Base-by-base conservation (phyloP, 2,329 filamentous ascomycete genomes). In the Diaporthe citriasiana region DNA sequence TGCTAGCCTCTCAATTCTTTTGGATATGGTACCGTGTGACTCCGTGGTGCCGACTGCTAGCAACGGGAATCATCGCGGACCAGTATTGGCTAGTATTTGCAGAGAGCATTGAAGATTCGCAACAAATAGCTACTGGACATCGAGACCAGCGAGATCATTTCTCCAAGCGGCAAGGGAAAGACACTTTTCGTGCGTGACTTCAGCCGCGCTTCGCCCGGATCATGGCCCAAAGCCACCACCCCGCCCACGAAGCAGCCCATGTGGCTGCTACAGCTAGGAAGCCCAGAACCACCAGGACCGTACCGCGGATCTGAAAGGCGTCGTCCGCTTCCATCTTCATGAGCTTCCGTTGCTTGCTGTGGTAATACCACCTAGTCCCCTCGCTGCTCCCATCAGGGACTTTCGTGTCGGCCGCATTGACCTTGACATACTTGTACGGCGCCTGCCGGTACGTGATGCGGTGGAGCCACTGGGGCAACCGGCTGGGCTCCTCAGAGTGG, bases 281-380 rank as follows among this genome's bases (percentile, higher is more conserved):
- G 12, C 83, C 83, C 78, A 93, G 79, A 2, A 82, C 83, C 5
- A 87, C 79, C 33, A 92, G 82, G n/a, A 93, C 86, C 27, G 83
- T 83, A 15, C 84, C 82, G 33, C 90, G 86, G 80, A 93, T 84
- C 79, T 89, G 87, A 76, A 93, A 90, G 4, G 92, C 92, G 78
- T 93, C 91, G 4, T 85, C 85, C 22, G 91, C 86, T 80, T 93
- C 90, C 85, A 91, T 84, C 79, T 84, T 88, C 78, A 92, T 87
- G 70, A 93, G 83, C 79, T 91, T 90, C 74, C 88, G 85, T 82
- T 91, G 88, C 80, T 89, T 88, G 76, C 84, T 87, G 81, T 89
- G 88, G 76, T 89, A 90, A 77, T 87, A 87, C 80, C 82, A 85
- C 25, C 80, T 77, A 47, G 79, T 76, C 30, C 80, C 81, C 69